Evolutionary conservation across 768 basidiomycete genomes (phyloP), one percentile per base, ranked within the genome.

Genomic region (Tremella fuciformis): DNA sequence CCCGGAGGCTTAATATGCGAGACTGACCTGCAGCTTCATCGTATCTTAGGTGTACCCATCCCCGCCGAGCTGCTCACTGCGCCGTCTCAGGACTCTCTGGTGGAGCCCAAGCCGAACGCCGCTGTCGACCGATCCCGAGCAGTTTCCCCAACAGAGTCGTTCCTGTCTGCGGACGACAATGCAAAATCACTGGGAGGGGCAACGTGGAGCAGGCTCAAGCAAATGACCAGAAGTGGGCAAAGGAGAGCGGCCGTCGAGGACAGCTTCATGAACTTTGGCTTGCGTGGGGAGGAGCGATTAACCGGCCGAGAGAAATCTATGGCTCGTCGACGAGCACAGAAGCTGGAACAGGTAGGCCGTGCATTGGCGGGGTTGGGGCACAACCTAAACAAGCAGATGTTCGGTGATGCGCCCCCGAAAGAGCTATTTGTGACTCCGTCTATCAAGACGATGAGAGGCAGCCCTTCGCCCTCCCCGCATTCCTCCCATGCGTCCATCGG

Each of bases 11-110:
- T 4, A 41, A 34, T 6, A 2, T 11, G n/a, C 50, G 39, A 6
- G 38, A 19, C 24, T 55, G n/a, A 18, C 19, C n/a, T 7, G 34
- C 50, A 64, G 64, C 50, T 64, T 6, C 60, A 66, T 46, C 38
- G 68, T 21, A n/a, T 70, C 2, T 51, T 70, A 15, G 68, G 68
- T 13, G 57, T 63, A 2, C 57, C 59, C 3, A 53, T 70, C 46
- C 61, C 58, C n/a, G 50, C 50, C 2, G 50, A 60, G 18, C 52
- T 67, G 4, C 39, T 61, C 34, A 39, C 19, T 13, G 18, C n/a
- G 13, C 49, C 13, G 16, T 25, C 1, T 44, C 3, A 9, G 25
- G 4, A 29, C 7, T 38, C 24, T 21, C 16, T 42, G 19, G 18
- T 13, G 11, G 48, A 48, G 22, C 41, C 26, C 19, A 46, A 24